A percentile compares a stretch with the other conserved stretches of the same genome.
phyloP scores from a whole-genome alignment of 192 early-diverging fungal species.

The Rhizoclosmatium globosum region DNA sequence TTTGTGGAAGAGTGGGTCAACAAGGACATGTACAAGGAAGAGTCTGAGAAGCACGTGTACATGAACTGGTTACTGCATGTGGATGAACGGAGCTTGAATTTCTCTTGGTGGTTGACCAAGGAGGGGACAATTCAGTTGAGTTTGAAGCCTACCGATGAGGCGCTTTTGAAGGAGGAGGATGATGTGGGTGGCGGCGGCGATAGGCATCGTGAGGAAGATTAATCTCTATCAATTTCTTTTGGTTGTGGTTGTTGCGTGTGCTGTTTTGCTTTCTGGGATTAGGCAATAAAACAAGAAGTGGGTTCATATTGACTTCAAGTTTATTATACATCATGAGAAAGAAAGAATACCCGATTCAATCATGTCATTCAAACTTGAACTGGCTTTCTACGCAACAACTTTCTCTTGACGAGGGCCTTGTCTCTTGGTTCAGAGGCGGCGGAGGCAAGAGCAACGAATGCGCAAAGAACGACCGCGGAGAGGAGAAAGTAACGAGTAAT shows the following conservation, averaged over 20 bases:
- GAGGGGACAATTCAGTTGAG: slow-evolving; percentile 66
- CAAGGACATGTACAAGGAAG: slow-evolving; percentile 77
- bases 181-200: too few relatives aligned
- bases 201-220: background rate
- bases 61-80: slow-evolving; percentile 68
- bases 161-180: background rate
- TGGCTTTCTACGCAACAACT: background rate
- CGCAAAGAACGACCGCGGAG: background rate
- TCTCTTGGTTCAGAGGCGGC: background rate
- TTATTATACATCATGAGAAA: too few relatives aligned
- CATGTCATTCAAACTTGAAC: background rate
- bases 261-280: background rate
- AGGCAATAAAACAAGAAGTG: background rate
- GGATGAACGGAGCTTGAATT: slow-evolving; percentile 63
- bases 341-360: background rate
- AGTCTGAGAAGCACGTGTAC: slow-evolving; percentile 63
- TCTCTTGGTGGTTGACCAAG: slow-evolving; percentile 66
- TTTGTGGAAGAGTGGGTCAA: slow-evolving; percentile 95
- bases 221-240: background rate
- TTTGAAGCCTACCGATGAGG: slow-evolving; percentile 43
- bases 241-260: background rate
- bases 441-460: background rate
- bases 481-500: background rate
- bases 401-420: slow-evolving; percentile 5
- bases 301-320: too few relatives aligned